Base-by-base conservation (phyloP, 257 asterid genomes). In the Salvia splendens region DNA sequence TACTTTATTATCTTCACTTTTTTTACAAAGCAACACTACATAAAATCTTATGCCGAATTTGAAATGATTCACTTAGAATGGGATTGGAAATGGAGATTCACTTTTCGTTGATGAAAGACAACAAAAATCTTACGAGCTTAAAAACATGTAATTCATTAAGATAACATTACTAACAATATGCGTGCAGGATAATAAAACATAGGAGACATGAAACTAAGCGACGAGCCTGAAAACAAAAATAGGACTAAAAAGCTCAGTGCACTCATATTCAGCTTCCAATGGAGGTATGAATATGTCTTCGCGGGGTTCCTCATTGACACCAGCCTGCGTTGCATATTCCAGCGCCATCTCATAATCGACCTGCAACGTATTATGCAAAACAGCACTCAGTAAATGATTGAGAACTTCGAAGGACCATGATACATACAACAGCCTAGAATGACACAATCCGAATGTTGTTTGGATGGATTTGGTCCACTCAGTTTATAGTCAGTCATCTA, bases 341-440 rank as follows among this genome's bases (percentile, higher is more conserved):
- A 91, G 17, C 24, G 91, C 96, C 97, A 91, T 88, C 81, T 88
- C 95, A 61, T 91, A 88, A 83, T 91, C 97, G 77, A 91, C 97
- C 97, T 91, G 87, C 70, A 77, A 38, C 45, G 12, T 36, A 30
- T 62, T n/a, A 32, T 68, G 12, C 20, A 2, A 16, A 16, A 7
- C 59, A 0, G 9, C 5, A 61, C 41, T n/a, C 12, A 1, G 51
- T 38, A 63, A 53, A 38, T 6, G 41, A 56, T 14, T 8, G 14
- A 35, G n/a, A 30, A 51, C 20, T 5, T 45, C 46, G 12, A 51
- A 35, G 24, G 15, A 28, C 52, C 51, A 46, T 0, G 4, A 20
- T 12, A 17, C 35, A 20, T 20, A 20, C 24, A 20, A 0, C 42
- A 48, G 30, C 56, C 32, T 43, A 49, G 49, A 33, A 54, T 11